Conservation (phyloP, 805 yeast genomes). For the Candida vartiovaarae region DNA sequence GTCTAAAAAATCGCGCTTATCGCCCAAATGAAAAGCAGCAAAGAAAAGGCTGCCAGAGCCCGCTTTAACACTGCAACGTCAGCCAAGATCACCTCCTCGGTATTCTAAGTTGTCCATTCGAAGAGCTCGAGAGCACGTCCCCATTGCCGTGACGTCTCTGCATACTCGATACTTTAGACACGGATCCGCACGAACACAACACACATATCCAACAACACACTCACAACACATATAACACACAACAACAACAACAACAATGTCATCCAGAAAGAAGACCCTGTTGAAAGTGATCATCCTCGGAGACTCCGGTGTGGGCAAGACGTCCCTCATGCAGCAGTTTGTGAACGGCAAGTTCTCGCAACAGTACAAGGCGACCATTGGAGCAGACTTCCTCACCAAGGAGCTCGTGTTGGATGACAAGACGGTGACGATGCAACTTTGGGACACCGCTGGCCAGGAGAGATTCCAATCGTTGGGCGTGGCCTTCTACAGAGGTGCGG, state of each 20-base stretch:
- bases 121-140: no score
- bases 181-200: no score
- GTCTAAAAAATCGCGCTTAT: no score
- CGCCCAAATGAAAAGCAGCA: no score
- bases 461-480: constrained; percentile 95
- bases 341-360: constrained; percentile 91
- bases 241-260: constrained; percentile 12
- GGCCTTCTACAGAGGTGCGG: constrained; percentile 96
- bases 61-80: no score
- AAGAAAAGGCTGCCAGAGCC: no score
- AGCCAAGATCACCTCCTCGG: no score
- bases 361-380: constrained; percentile 96
- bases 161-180: no score
- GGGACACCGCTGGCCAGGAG: constrained; percentile 99
- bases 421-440: constrained; percentile 56
- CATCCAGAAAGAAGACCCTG: constrained; percentile 60
- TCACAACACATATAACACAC: no score
- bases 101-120: no score
- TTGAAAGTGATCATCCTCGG: constrained; percentile 88
- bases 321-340: constrained; percentile 94
- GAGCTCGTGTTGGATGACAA: constrained; percentile 77
- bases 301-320: constrained; percentile 96
- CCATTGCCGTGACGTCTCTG: no score
- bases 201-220: no score
- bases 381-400: constrained; percentile 93